Conservation (phyloP, 768 basidiomycete species). For the Hortiboletus flavorubellus region DNA sequence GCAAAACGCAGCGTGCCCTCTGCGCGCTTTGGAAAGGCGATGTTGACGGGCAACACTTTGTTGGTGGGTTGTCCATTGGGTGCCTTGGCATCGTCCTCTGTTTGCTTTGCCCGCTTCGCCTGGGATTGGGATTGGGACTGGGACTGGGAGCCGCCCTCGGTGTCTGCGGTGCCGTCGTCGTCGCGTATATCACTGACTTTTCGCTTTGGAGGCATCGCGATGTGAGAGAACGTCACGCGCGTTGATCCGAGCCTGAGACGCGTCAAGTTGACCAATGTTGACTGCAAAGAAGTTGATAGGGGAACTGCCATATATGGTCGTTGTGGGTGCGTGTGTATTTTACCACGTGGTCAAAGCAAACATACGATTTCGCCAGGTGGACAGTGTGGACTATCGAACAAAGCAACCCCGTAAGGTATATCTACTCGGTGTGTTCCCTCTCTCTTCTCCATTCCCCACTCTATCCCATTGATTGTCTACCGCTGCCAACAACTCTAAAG, state of each 20-base stretch:
- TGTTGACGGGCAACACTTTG: conserved; percentile 61
- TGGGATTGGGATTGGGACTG: conserved; percentile 4
- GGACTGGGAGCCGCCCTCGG: conserved; percentile 25
- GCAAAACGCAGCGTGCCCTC: conserved; percentile 53
- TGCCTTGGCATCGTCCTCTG: conserved; percentile 21
- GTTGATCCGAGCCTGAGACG: too few relatives aligned
- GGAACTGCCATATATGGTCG: conserved; percentile 1
- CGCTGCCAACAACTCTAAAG: background rate
- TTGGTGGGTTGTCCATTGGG: conserved; percentile 66
- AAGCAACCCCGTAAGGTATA: background rate
- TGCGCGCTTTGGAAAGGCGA: conserved; percentile 51
- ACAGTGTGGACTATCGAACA: background rate
- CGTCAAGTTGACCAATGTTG: background rate
- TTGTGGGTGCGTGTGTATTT: conserved; percentile 21
- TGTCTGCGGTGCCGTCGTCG: conserved; percentile 29
- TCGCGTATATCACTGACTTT: conserved; percentile 33
- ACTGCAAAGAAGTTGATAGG: background rate
- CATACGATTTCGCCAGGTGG: background rate
- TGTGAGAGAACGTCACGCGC: background rate
- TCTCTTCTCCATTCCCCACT: background rate
- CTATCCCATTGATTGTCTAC: background rate
- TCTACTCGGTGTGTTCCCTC: background rate
- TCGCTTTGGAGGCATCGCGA: conserved; percentile 32
- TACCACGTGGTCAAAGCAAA: conserved; percentile 12
- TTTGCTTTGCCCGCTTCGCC: conserved; percentile 28